Evolutionary conservation across 441 rosid genomes (phyloP).

Genomic region (Croton laevigatus): DNA sequence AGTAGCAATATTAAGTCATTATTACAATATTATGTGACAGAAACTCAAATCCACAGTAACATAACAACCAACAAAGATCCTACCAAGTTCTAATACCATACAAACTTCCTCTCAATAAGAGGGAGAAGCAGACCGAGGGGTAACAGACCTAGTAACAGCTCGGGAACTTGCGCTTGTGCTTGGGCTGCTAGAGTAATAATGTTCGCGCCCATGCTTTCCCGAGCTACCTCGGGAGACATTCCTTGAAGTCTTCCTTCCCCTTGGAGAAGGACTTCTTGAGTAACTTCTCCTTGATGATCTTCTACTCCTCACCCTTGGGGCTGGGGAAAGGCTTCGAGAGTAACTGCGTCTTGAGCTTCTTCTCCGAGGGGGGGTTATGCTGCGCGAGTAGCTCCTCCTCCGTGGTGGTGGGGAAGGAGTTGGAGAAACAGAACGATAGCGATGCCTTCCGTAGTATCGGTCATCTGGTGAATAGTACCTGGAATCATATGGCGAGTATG

Average conservation of each 20-base stretch:
- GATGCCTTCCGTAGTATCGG: conserved; percentile 23
- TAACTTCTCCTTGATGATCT: conserved; percentile 39
- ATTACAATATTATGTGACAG: background rate
- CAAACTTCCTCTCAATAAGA: background rate
- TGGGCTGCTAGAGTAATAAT: conserved; percentile 31
- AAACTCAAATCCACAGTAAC: background rate
- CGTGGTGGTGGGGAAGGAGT: conserved; percentile 29
- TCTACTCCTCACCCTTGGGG: conserved; percentile 5
- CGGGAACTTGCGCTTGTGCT: conserved; percentile 51
- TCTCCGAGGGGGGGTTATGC: conserved; percentile 30
- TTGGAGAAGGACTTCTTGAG: conserved; percentile 45
- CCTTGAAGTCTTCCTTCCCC: conserved; percentile 25
- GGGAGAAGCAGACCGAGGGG: conserved; percentile 42
- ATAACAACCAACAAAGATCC: background rate
- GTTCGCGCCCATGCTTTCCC: conserved; percentile 19
- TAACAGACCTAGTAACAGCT: conserved; percentile 51
- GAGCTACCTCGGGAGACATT: background rate
- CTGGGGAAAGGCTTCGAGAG: conserved; percentile 33
- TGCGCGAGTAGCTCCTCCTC: conserved; percentile 43
- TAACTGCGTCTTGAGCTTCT: conserved; percentile 35
- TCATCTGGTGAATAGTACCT: conserved; percentile 40
- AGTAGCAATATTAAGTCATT: background rate
- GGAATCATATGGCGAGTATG: conserved; percentile 44
- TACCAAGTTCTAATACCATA: background rate
- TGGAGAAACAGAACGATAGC: conserved; percentile 17